These are phyloP conservation scores for Backusella liffmaniae DNA, from an alignment of 192 early-diverging fungal species.

Conservation along the genomic window DNA sequence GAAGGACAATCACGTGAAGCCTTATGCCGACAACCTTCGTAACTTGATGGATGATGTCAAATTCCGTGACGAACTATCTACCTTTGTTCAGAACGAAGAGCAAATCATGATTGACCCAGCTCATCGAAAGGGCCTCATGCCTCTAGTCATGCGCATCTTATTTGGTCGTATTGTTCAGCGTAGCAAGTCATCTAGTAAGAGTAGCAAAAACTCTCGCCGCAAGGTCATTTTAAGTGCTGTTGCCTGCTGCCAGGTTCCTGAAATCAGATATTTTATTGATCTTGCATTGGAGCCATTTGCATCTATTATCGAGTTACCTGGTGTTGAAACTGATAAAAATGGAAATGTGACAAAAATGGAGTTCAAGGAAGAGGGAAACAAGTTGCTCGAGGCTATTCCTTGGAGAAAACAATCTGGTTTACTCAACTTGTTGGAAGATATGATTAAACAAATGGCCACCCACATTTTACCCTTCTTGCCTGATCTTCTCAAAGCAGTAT, in stretches of 20 bases:
- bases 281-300: constrained; percentile 83
- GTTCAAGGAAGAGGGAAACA: constrained; percentile 25
- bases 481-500: constrained; percentile 67
- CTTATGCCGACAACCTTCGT: constrained; percentile 77
- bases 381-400: constrained; percentile 30
- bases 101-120: constrained; percentile 58
- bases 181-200: constrained; percentile 71
- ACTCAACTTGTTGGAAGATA: constrained; percentile 74
- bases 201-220: constrained; percentile 69
- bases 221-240: constrained; percentile 84
- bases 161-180: constrained; percentile 88
- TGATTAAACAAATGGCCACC: constrained; percentile 79
- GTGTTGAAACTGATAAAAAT: constrained; percentile 12
- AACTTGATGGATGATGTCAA: constrained; percentile 78
- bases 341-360: constrained; percentile 41
- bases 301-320: constrained; percentile 44
- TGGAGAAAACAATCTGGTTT: constrained; percentile 79
- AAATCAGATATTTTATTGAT: constrained; percentile 72
- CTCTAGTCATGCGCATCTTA: constrained; percentile 77
- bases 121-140: constrained; percentile 72
- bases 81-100: constrained; percentile 65
- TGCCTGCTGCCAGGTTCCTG: constrained; percentile 58
- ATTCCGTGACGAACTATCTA: constrained; percentile 90
- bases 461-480: constrained; percentile 71
- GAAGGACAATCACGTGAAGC: constrained; percentile 64